Base-by-base conservation (phyloP, 2,329 filamentous ascomycete genomes). In the Trichothecium sympodiale region DNA sequence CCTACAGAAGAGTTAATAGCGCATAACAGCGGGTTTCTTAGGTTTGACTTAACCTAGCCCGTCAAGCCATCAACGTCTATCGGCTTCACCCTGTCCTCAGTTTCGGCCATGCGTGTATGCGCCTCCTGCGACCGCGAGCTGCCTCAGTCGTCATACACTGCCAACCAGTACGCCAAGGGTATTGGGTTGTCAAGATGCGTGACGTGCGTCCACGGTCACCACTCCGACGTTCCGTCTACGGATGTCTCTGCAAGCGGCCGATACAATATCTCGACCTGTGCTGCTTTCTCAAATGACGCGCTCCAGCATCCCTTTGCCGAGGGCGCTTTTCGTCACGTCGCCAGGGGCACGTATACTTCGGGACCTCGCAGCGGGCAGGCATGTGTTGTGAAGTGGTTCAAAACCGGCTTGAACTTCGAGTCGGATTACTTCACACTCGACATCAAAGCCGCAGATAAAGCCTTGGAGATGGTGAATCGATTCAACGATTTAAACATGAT, bases 361-460 rank as follows among this genome's bases (percentile, higher is more conserved):
- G 57, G 56, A 12, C 8, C 28, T 10, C 50, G 57, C 10, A n/a
- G 7, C 0, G 57, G 54, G 25, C 46, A 62, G 38, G 29, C 40
- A 10, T 59, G 55, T 30, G 58, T 61, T 12, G 3, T 18, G 38
- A n/a, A n/a, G n/a, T 57, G 56, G 52, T 62, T 61, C 48, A 62
- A 61, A 44, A 50, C 47, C 1, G 56, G 54, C 8, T 43, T 44
- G 1, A 53, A 55, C 33, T 60, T 54, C 34, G 48, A 51, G 26
- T 35, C 35, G 0, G 48, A 56, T 25, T 60, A 52, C 39, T 63
- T 61, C 39, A 38, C 38, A 0, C 50, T 56, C 17, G 60, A 64
- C 33, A 57, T 63, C 38, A 54, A 53, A 29, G 53, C 56, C 1
- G 47, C 57, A 10, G 46, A 53, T 30, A 55, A 53, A 34, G 52